Evolutionary conservation across 2,329 filamentous ascomycete species (phyloP).

Genomic region (Pochonia chlamydosporia): DNA sequence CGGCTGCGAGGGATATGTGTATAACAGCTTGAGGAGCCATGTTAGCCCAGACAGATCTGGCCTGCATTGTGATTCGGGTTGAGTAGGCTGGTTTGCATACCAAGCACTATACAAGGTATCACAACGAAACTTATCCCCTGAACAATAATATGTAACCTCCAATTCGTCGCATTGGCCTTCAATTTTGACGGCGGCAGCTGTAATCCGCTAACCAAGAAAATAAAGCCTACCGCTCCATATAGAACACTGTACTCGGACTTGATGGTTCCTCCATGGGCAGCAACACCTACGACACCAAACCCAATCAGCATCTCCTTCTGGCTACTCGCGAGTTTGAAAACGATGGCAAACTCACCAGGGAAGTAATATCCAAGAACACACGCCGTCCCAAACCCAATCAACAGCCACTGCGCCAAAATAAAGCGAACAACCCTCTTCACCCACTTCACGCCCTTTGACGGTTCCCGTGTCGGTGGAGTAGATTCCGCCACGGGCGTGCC

Average conservation of each 20-base stretch:
- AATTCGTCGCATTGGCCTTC: constrained; percentile 55
- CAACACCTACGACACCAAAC: constrained; percentile 31
- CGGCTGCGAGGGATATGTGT: constrained; percentile 41
- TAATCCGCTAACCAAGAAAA: constrained; percentile 67
- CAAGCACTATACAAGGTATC: constrained; percentile 57
- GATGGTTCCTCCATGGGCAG: constrained; percentile 40
- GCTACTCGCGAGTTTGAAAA: too few species aligned
- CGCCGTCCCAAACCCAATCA: constrained; percentile 53
- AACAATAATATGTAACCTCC: constrained; percentile 61
- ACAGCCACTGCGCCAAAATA: constrained; percentile 56
- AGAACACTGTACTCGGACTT: constrained; percentile 55
- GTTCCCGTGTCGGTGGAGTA: too few species aligned
- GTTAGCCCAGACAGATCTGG: constrained; percentile 13
- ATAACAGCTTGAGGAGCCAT: constrained; percentile 30
- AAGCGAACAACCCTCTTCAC: constrained; percentile 20
- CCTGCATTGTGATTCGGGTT: neutral
- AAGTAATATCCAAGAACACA: constrained; percentile 41
- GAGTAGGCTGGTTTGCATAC: constrained; percentile 21
- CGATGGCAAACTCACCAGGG: constrained; percentile 27
- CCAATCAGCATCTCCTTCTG: too few species aligned
- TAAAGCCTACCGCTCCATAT: constrained; percentile 63
- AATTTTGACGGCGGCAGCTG: constrained; percentile 60
- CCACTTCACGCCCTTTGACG: neutral
- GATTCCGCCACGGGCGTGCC: too few species aligned
- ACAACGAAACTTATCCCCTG: constrained; percentile 63